phyloP scores from a whole-genome alignment of 177 flowering plant species.

The Telopea speciosissima region DNA sequence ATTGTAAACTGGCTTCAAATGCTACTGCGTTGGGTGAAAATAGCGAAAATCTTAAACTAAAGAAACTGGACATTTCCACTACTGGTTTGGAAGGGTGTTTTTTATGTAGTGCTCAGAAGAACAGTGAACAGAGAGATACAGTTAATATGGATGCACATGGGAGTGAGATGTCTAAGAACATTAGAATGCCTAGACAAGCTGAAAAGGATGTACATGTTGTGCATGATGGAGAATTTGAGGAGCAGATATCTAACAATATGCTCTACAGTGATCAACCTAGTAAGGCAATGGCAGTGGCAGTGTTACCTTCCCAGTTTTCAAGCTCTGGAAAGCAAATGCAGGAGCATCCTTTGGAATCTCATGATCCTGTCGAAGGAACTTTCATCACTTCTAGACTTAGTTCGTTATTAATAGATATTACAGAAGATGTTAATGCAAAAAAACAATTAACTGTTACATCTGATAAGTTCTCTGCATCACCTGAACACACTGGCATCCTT shows the following conservation, averaged over 20 bases:
- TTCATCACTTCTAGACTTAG: constrained; percentile 16
- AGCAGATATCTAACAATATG: constrained; percentile 5
- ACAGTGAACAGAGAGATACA: constrained; percentile 6
- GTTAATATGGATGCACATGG: constrained; percentile 11
- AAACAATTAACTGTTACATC: constrained; percentile 9
- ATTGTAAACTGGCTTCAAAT: constrained; percentile 16
- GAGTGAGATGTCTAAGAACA: constrained; percentile 12
- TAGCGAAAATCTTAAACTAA: constrained; percentile 10
- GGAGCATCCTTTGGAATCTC: constrained; percentile 10
- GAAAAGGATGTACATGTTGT: constrained; percentile 1
- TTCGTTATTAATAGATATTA: constrained; percentile 16
- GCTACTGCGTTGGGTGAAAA: constrained; percentile 13
- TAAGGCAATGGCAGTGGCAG: not conserved
- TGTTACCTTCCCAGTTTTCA: constrained; percentile 22
- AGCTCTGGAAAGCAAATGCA: constrained; percentile 17
- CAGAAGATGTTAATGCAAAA: constrained; percentile 9
- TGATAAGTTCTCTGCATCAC: constrained; percentile 15
- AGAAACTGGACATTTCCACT: constrained; percentile 21
- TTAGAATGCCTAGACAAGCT: not conserved
- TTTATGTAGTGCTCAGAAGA: constrained; percentile 16
- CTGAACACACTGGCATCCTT: not conserved
- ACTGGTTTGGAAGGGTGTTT: constrained; percentile 24
- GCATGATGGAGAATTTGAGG: constrained; percentile 1
- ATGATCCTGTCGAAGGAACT: constrained; percentile 9
- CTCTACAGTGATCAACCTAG: not conserved